Evolutionary conservation across 108 stramenopile genomes (phyloP), one percentile per base, ranked within the genome.

Genomic region (Discostella pseudostelligera): DNA sequence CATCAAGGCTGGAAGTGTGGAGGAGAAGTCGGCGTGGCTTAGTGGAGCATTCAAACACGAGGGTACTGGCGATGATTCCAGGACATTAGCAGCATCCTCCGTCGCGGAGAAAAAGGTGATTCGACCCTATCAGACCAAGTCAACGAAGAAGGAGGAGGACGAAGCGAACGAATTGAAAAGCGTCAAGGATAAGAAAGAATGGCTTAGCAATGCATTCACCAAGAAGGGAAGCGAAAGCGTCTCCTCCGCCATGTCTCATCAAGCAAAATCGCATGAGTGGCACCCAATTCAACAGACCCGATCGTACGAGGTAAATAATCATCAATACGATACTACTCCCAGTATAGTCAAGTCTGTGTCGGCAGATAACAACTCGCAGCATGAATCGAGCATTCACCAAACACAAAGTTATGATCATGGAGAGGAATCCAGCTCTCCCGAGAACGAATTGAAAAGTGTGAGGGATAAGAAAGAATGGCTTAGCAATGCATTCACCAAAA

Each of bases 401-500:
- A 32, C 32, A 3, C 3, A 32, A 32, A 32, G 32, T 32, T 32
- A 32, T 32, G 32, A 32, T 32, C 32, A 32, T 32, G 32, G 5
- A 32, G 32, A 32, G 32, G 32, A 32, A 32, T n/a, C n/a, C n/a
- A 32, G 32, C 3, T 32, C 32, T 5, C 32, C 5, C 32, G 69
- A 59, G 20, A 71, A 37, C 26, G 32, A 42, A 26, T 35, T 70
- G 39, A 64, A 36, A 26, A 72, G 58, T 43, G 78, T 79, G 12
- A 25, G 35, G 39, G 79, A 70, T 2, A 69, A 74, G 44, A 81
- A 76, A 39, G 71, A 72, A 48, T 81, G 80, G 80, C 50, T 81
- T 3, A 49, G 67, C 32, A 72, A 66, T 48, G 80, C 80, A 0
- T 81, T 81, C 43, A 69, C 59, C 19, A 57, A 65, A 21, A 72